These are phyloP conservation scores for Tritrichomonas musculus DNA, from an alignment of 208 protist genomes.

Conservation along the genomic window DNA sequence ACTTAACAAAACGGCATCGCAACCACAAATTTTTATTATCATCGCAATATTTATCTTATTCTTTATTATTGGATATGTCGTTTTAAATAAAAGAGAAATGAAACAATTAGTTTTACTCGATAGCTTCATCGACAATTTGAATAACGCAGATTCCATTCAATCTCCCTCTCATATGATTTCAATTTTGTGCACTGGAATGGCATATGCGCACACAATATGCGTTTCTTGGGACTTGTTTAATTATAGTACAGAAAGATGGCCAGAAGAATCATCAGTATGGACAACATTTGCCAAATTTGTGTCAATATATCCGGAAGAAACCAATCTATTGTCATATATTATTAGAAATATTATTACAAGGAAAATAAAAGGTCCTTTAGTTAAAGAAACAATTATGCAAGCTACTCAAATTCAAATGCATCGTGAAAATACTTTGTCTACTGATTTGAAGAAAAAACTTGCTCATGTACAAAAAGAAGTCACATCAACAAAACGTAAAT, in stretches of 20 bases:
- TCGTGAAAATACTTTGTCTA: neutral
- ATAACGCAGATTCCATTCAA: neutral
- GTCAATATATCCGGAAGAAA: neutral
- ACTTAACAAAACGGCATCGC: neutral
- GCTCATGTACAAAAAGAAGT: neutral
- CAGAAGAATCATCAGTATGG: neutral
- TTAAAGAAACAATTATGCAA: neutral
- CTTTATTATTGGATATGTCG: neutral
- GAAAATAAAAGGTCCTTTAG: neutral
- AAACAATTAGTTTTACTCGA: neutral
- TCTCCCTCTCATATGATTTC: neutral
- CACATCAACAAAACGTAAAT: neutral
- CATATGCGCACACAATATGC: neutral
- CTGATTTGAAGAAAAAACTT: neutral
- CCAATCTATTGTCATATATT: neutral
- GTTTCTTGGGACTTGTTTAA: neutral
- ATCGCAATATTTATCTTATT: neutral
- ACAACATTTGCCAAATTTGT: neutral
- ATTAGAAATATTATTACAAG: neutral
- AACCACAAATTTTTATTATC: neutral
- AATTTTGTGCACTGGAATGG: neutral
- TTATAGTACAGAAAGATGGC: neutral
- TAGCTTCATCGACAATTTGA: neutral
- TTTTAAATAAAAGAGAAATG: neutral
- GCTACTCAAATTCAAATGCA: neutral